Evolutionary conservation across 768 basidiomycete genomes (phyloP), one percentile per base, ranked within the genome.

Genomic region (Exidia glandulosa): DNA sequence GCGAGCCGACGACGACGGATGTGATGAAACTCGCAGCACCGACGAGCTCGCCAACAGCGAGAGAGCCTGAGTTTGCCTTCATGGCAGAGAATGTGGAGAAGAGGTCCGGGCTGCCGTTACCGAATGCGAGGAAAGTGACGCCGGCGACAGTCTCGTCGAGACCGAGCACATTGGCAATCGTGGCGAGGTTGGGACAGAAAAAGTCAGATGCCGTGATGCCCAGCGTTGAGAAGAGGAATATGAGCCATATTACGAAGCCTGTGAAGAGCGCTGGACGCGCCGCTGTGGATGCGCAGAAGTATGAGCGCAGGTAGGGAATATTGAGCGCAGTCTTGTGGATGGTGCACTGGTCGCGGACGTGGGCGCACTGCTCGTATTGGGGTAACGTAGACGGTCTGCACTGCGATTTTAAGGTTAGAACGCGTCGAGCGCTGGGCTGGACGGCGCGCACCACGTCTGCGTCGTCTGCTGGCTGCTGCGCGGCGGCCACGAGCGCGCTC

Each of bases 1-100:
- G 95, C n/a, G 89, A 87, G 7, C 96, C 96, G 13, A 92, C 95
- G 27, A 99, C 96, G 66, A 94, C 92, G 2, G 92, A 92, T 25
- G 91, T 86, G 71, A 99, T 94, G 76, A 99, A 99, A 2, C 90
- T 81, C 0, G 95, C 94, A 2, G 95, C 95, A 5, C 96, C 96
- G 13, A 99, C 76, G 6, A 99, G 79, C 70, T 99, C 96, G 25
- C 96, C 96, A 58, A 99, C 84, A 1, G 96, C 96, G 59, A 99
- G 74, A 59, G 88, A 83, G 7, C 94, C 94, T 3, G 94, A 90
- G 65, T 86, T 75, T 25, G 85, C 78, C 32, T 84, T 84, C 83
- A 99, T 88, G 23, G 95, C 90, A 2, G 92, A 89, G 70, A 95
- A 96, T 0, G 96, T 99, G 5, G 92, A 87, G 71, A 97, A 98